These are phyloP conservation scores for Penicillium salamii DNA, from an alignment of 495 filamentous ascomycete species.

Conservation along the genomic window DNA sequence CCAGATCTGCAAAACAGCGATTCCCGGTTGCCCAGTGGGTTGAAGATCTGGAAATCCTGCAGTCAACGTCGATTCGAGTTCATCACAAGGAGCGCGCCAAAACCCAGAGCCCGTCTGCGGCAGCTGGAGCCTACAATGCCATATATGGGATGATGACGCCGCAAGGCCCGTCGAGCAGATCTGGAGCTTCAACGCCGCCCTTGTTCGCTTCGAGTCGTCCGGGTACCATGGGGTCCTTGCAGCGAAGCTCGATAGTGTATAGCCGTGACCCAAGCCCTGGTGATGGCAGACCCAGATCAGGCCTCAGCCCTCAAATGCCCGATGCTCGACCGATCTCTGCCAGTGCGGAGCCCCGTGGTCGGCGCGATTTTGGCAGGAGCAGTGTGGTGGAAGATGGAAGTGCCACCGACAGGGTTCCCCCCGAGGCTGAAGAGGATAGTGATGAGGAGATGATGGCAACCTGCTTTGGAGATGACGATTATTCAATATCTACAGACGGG, in stretches of 20 bases:
- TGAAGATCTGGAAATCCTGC: constrained; percentile 59
- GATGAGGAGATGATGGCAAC: constrained; percentile 45
- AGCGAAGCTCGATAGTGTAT: constrained; percentile 48
- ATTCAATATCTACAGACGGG: constrained; percentile 36
- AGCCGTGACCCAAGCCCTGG: constrained; percentile 41
- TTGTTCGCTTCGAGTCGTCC: constrained; percentile 43
- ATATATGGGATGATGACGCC: constrained; percentile 43
- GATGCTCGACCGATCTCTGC: constrained; percentile 39
- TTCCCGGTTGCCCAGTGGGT: constrained; percentile 73
- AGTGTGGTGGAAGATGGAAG: constrained; percentile 27
- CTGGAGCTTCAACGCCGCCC: constrained; percentile 47
- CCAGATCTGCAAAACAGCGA: constrained; percentile 70
- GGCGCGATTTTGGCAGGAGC: constrained; percentile 30
- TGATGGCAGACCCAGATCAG: constrained; percentile 34
- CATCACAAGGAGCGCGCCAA: constrained; percentile 41
- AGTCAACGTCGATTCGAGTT: constrained; percentile 53
- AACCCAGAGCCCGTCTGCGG: constrained; percentile 26
- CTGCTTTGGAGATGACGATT: constrained; percentile 45
- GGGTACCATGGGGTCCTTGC: constrained; percentile 38
- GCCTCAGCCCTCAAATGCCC: constrained; percentile 36
- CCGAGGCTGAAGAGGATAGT: constrained; percentile 39
- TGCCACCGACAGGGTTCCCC: constrained; percentile 14
- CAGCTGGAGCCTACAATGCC: constrained; percentile 35
- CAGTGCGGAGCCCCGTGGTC: constrained; percentile 31
- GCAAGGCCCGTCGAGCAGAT: constrained; percentile 26